A percentile compares a stretch with the other conserved stretches of the same genome.
These are phyloP conservation scores for Chalciporus sphaerocephalus DNA, from an alignment of 768 basidiomycete species.

Conservation along the genomic window DNA sequence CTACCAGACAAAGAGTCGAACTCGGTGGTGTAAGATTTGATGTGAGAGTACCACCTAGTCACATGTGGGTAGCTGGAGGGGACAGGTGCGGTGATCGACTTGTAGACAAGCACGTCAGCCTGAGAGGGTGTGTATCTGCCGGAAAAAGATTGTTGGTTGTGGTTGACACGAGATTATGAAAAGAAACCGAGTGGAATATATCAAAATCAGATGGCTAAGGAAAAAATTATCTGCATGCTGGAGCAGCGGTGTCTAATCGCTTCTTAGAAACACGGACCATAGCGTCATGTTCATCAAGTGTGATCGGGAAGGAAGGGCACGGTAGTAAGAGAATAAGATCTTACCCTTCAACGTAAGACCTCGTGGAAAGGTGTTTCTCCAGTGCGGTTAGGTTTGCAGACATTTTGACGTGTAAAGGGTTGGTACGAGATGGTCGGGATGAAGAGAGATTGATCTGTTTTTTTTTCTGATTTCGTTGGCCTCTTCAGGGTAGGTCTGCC, in stretches of 20 bases:
- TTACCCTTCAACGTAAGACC: slow-evolving; percentile 92
- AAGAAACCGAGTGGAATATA: slow-evolving; percentile 5
- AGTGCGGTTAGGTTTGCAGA: slow-evolving; percentile 66
- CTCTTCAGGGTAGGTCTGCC: slow-evolving; percentile 32
- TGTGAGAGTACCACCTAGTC: slow-evolving; percentile 92
- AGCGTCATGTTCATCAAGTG: slow-evolving; percentile 67
- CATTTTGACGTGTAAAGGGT: slow-evolving; percentile 40
- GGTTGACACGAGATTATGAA: slow-evolving; percentile 5
- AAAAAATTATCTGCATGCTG: slow-evolving; percentile 65
- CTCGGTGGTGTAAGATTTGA: slow-evolving; percentile 80
- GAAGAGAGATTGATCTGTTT: slow-evolving; percentile 26
- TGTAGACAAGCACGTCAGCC: slow-evolving; percentile 91
- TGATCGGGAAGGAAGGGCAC: slow-evolving; percentile 10
- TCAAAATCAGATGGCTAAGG: slow-evolving; percentile 68
- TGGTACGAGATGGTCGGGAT: slow-evolving; percentile 24
- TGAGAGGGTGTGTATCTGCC: slow-evolving; percentile 85
- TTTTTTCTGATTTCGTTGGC: slow-evolving; percentile 16
- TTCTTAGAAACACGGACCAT: slow-evolving; percentile 98
- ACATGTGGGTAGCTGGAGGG: slow-evolving; percentile 65
- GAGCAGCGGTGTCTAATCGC: slow-evolving; percentile 87
- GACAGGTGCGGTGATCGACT: slow-evolving; percentile 65
- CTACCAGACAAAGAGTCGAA: slow-evolving; percentile 77
- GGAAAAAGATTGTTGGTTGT: slow-evolving; percentile 7
- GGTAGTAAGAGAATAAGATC: slow-evolving; percentile 30
- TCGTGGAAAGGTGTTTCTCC: slow-evolving; percentile 79